A percentile compares a stretch with the other conserved stretches of the same genome.
These are phyloP conservation scores for Thalassiosira ordinaria DNA, from an alignment of 352 stramenopile species.

Conservation along the genomic window DNA sequence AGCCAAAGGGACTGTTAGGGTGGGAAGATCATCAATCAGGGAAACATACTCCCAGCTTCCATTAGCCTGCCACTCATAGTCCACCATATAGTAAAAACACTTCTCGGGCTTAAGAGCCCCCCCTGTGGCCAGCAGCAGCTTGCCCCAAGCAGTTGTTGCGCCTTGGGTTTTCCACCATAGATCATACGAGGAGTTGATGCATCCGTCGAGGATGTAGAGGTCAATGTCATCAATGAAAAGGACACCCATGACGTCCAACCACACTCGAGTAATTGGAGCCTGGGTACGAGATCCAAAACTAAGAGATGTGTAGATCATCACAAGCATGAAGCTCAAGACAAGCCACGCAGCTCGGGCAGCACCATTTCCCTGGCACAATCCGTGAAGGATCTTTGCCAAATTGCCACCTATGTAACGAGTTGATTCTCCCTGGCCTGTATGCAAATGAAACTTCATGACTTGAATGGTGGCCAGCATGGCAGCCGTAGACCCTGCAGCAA, in stretches of 20 bases:
- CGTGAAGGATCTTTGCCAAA: neutral
- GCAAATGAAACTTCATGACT: conserved; percentile 1
- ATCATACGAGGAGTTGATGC: neutral
- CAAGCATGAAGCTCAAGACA: neutral
- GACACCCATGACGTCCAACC: neutral
- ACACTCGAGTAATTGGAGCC: neutral
- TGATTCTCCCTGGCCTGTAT: neutral
- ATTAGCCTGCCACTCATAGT: neutral
- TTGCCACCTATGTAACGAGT: neutral
- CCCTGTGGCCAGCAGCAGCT: neutral
- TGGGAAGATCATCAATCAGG: neutral
- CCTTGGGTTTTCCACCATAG: neutral
- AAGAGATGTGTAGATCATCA: neutral
- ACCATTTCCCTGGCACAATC: conserved; percentile 4
- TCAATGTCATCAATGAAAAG: conserved; percentile 28
- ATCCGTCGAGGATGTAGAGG: neutral
- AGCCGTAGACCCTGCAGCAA: neutral
- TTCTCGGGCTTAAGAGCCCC: conserved; percentile 18
- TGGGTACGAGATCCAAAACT: neutral
- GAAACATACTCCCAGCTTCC: neutral
- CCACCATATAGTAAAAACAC: conserved; percentile 11
- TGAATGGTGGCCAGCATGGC: conserved; percentile 2
- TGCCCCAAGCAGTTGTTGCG: neutral
- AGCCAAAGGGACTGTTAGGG: neutral
- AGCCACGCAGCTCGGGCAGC: neutral